Conservation (phyloP, 2,329 filamentous ascomycete species). For the Colletotrichum liaoningense region DNA sequence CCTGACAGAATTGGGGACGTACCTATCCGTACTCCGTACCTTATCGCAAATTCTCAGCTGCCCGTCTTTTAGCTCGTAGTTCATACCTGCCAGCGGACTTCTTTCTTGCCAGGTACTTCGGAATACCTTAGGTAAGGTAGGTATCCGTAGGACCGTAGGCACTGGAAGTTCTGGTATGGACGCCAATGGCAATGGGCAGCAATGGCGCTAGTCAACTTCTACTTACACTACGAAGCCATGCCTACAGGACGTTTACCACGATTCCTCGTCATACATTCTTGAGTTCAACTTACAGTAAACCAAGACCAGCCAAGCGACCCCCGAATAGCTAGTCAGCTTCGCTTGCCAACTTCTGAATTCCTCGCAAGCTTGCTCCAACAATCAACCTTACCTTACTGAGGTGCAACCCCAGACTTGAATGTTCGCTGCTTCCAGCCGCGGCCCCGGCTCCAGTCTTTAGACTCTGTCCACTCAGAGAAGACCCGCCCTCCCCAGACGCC, state of each 20-base stretch:
- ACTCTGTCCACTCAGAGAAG: conserved; percentile 5
- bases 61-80: background rate
- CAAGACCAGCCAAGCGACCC: background rate
- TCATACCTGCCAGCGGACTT: background rate
- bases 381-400: too few relatives aligned
- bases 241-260: background rate
- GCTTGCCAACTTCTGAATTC: background rate
- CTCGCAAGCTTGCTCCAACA: too few relatives aligned
- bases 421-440: background rate
- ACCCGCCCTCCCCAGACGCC: background rate
- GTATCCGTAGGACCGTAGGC: too few relatives aligned
- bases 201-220: background rate
- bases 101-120: background rate
- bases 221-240: too few relatives aligned
- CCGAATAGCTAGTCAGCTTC: background rate
- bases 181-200: too few relatives aligned
- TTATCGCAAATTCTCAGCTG: background rate
- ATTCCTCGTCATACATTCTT: background rate
- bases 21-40: background rate
- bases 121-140: too few relatives aligned
- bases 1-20: conserved; percentile 13
- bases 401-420: background rate
- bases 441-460: conserved; percentile 9
- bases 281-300: background rate
- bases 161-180: too few relatives aligned